Evolutionary conservation across 495 filamentous ascomycete genomes (phyloP), one percentile per base, ranked within the genome.

Genomic region (Parachaetomium inaequale): DNA sequence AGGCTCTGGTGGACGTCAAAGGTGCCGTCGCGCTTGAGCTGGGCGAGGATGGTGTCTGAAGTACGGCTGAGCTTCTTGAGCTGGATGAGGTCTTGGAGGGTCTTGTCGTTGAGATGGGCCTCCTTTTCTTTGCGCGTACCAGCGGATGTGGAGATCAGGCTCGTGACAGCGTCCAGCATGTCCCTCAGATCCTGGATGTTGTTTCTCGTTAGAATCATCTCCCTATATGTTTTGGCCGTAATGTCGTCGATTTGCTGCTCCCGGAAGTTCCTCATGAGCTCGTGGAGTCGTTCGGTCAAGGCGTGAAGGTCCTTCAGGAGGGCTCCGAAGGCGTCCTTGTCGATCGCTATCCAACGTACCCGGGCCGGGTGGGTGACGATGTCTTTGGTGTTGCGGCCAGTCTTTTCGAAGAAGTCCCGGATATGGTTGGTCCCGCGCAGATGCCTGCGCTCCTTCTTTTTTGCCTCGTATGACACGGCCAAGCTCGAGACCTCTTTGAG

Each of bases 121-220:
- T 21, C n/a, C 0, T 45, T 40, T 12, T 63, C 55, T 6, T 60
- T 59, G 38, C 56, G 31, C n/a, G 63, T 64, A 2, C n/a, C 50
- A 0, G 66, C 46, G 7, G 64, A 69, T 12, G 69, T 67, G 17
- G 58, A 55, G 4, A 72, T 66, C 7, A 70, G 56, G 45, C 59
- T 45, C 0, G 59, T 61, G 2, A 70, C 66, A 17, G 71, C 71
- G 7, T 63, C 69, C 1, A 74, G 29, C 69, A 72, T 74, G 50
- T 67, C 64, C 23, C 62, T 57, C 4, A 74, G 47, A 15, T 72
- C 70, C 21, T 69, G 54, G 21, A 74, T 58, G 29, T 65, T 59
- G 40, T 74, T 68, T 1, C 72, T 61, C 17, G 70, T 61, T 15
- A 74, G 46, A 7, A 74, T 66, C 70, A 74, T 72, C 58, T 74